Evolutionary conservation across 306 rosid species (phyloP).

Genomic region (Lathyrus tuberosus): DNA sequence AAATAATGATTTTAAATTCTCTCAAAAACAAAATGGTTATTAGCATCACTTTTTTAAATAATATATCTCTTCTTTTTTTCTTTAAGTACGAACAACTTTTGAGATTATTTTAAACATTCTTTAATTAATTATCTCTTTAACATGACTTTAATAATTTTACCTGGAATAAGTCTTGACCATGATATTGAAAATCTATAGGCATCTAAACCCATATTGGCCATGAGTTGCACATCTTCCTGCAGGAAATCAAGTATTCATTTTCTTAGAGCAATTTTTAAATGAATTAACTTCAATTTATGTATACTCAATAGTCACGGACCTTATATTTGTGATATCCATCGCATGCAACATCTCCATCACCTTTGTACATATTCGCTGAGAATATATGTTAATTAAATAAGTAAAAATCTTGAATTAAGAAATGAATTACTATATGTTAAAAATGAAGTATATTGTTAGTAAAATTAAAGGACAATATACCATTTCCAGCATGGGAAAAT

Average conservation of each 20-base stretch:
- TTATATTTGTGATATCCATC: constrained; percentile 48
- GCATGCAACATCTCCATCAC: constrained; percentile 39
- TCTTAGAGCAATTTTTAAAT: background rate
- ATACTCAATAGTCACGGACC: background rate
- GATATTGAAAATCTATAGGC: constrained; percentile 52
- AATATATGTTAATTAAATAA: background rate
- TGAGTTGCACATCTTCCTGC: constrained; percentile 48
- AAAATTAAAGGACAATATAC: constrained; percentile 26
- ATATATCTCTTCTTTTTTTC: too few species aligned
- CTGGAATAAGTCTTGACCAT: constrained; percentile 52
- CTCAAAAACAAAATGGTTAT: too few species aligned
- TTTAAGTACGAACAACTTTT: too few species aligned
- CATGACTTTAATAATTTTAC: background rate
- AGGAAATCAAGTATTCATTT: background rate
- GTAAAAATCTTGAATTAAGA: too few species aligned
- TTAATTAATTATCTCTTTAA: background rate
- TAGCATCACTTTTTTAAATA: too few species aligned
- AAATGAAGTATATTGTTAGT: too few species aligned
- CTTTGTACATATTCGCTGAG: constrained; percentile 31
- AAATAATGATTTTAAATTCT: too few species aligned
- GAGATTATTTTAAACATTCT: too few species aligned
- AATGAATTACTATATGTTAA: too few species aligned
- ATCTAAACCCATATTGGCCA: constrained; percentile 45
- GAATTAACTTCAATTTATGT: too few species aligned
- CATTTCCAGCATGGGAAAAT: constrained; percentile 39